Conservation (phyloP, 2,329 filamentous ascomycete species). For the Hymenoscyphus linearis region DNA sequence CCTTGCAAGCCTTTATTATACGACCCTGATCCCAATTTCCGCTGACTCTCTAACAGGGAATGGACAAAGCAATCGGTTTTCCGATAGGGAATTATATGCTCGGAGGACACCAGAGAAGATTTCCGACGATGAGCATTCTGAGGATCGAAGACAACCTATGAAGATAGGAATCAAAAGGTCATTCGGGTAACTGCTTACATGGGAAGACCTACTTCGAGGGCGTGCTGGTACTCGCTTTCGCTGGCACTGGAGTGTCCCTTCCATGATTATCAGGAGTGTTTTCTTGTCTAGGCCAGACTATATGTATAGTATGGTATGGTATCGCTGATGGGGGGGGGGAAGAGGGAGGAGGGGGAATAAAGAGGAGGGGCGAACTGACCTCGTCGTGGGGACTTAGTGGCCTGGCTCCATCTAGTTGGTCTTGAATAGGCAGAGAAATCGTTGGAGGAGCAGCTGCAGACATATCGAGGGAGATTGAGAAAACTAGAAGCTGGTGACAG, state of each 20-base stretch:
- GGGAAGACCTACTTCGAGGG: conserved; percentile 38
- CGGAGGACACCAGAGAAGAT: conserved; percentile 52
- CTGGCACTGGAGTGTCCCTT: conserved; percentile 27
- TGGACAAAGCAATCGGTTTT: conserved; percentile 60
- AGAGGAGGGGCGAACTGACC: neutral
- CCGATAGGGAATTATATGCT: conserved; percentile 34
- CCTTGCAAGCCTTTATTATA: conserved; percentile 27
- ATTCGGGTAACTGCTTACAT: neutral
- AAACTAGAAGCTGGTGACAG: too few relatives aligned
- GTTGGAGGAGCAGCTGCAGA: neutral
- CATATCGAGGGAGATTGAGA: neutral
- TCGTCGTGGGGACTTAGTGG: neutral
- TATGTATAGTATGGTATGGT: too few relatives aligned
- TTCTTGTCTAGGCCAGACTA: neutral
- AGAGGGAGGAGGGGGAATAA: too few relatives aligned
- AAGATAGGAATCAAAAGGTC: neutral
- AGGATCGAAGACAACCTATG: conserved; percentile 56
- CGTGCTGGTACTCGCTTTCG: conserved; percentile 33
- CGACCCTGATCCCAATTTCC: conserved; percentile 27
- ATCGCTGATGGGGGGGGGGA: too few relatives aligned
- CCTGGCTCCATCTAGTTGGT: neutral
- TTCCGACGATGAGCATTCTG: conserved; percentile 58
- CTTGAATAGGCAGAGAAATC: neutral
- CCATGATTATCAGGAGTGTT: neutral
- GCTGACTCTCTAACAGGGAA: conserved; percentile 56